Evolutionary conservation across 495 filamentous ascomycete genomes (phyloP), one percentile per base, ranked within the genome.

Genomic region (Endocarpon pusillum): DNA sequence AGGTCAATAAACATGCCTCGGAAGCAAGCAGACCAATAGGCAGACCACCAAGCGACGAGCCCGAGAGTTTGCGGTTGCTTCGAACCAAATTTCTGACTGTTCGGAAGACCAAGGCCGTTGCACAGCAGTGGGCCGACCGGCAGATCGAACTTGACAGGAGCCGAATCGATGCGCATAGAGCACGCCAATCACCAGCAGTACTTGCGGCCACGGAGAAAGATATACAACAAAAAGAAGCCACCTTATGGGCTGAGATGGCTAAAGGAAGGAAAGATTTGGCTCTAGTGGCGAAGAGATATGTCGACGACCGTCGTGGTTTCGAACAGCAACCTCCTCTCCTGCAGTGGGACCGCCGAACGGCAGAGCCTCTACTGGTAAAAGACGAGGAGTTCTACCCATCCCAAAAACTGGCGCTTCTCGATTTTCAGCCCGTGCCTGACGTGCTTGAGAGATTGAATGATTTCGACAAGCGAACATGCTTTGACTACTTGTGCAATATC

Each of bases 291-390:
- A 35, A 48, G n/a, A 12, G 41, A 11, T 27, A 43, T 25, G 57
- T 53, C 28, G 67, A 73, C 43, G 69, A 69, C 36, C 43, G 57
- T 21, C 49, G 61, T 32, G 35, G 54, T 12, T 55, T 60, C 12
- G 39, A 40, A 6, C 57, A 59, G 30, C 38, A 53, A 6, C 58
- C 69, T 3, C 63, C 64, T 0, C 23, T 64, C 3, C 53, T 83
- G 1, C 37, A 54, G 32, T 82, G 71, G 71, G 77, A 84, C 45
- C 67, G 64, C 3, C 72, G 79, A 18, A 54, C 51, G 5, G 71
- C 63, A 28, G 69, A 78, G 15, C 66, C 71, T 3, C 45, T 80
- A 27, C 37, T 46, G 5, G 59, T 67, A 16, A 32, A 61, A 8
- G 19, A 46, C 0, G 48, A 66, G 3, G 78, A 85, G 38, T 62